phyloP scores from a whole-genome alignment of 805 yeast genomes.

The Monosporozyma siamensis region DNA sequence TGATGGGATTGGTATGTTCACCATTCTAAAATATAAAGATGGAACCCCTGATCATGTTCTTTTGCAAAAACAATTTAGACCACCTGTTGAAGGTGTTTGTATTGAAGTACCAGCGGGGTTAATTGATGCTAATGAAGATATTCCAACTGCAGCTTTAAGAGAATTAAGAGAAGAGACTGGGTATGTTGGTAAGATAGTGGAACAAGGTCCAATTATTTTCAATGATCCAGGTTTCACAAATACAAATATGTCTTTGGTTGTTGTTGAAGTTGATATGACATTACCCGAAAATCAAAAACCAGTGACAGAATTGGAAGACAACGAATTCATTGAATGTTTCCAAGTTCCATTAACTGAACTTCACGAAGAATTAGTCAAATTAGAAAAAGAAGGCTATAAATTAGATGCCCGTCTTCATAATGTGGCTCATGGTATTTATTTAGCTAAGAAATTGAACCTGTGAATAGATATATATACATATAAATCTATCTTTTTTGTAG shows the following conservation, averaged over 20 bases:
- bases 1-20: slow-evolving; percentile 89
- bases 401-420: slow-evolving; percentile 85
- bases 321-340: slow-evolving; percentile 88
- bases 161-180: slow-evolving; percentile 93
- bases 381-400: slow-evolving; percentile 58
- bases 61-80: slow-evolving; percentile 84
- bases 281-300: slow-evolving; percentile 63
- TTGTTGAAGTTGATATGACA: slow-evolving; percentile 63
- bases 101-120: slow-evolving; percentile 95
- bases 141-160: slow-evolving; percentile 74
- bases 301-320: slow-evolving; percentile 69
- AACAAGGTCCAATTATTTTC: slow-evolving; percentile 41
- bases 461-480: background rate
- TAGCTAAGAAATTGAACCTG: slow-evolving; percentile 37
- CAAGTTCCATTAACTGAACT: slow-evolving; percentile 54
- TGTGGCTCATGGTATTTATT: slow-evolving; percentile 68
- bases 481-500: background rate
- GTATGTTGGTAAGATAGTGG: slow-evolving; percentile 56
- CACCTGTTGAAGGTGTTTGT: slow-evolving; percentile 82
- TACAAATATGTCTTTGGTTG: slow-evolving; percentile 74
- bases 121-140: slow-evolving; percentile 71
- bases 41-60: slow-evolving; percentile 44
- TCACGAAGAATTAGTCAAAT: slow-evolving; percentile 41
- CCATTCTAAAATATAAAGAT: slow-evolving; percentile 46
- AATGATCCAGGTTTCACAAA: slow-evolving; percentile 88